phyloP scores from a whole-genome alignment of 2,329 filamentous ascomycete species.

The Sclerotinia minor region DNA sequence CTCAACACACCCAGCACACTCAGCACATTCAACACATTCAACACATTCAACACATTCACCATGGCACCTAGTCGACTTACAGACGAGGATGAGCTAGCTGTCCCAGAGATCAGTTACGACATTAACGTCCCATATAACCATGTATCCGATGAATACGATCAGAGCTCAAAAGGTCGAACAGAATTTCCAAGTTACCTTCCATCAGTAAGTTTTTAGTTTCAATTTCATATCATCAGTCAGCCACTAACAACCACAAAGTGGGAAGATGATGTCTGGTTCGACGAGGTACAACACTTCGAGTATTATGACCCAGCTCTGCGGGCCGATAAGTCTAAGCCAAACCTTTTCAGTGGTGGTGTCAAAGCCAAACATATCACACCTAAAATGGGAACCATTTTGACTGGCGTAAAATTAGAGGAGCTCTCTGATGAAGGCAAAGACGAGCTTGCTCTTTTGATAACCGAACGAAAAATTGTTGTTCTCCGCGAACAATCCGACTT shows the following conservation, averaged over 20 bases:
- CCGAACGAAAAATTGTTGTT: conserved; percentile 46
- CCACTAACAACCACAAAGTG: conserved; percentile 36
- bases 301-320: conserved; percentile 50
- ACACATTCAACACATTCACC: conserved; percentile 6
- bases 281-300: conserved; percentile 47
- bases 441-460: conserved; percentile 47
- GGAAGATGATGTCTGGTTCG: conserved; percentile 49
- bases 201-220: conserved; percentile 30
- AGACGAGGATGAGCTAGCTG: conserved; percentile 28
- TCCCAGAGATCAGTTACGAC: conserved; percentile 44
- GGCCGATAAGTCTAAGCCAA: conserved; percentile 64
- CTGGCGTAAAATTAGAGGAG: conserved; percentile 45
- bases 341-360: conserved; percentile 59
- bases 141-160: conserved; percentile 43
- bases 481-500: conserved; percentile 55
- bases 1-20: not conserved
- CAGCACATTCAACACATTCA: conserved; percentile 5
- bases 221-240: not conserved
- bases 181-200: conserved; percentile 49
- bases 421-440: conserved; percentile 45
- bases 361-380: conserved; percentile 58
- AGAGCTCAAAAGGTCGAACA: conserved; percentile 42
- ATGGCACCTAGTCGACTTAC: conserved; percentile 34
- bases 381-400: conserved; percentile 46
- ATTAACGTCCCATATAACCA: conserved; percentile 51